phyloP scores from a whole-genome alignment of 169 alveolate species.

The Cryptosporidium xiaoi region DNA sequence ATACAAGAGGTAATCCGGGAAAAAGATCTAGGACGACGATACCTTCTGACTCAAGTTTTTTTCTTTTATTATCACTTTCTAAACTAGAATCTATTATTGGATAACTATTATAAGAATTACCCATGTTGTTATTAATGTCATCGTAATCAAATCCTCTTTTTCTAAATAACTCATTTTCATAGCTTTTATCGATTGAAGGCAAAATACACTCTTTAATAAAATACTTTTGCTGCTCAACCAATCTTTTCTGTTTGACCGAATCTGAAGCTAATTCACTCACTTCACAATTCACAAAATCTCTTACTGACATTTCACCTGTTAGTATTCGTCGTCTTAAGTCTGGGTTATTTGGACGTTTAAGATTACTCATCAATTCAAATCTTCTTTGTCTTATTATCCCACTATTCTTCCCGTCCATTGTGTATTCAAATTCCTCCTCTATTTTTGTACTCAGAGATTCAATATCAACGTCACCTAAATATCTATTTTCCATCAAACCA shows the following conservation, averaged over 20 bases:
- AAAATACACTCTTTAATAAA: conserved; percentile 63
- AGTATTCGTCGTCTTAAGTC: conserved; percentile 50
- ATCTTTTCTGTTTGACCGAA: conserved; percentile 56
- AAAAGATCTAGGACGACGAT: not conserved
- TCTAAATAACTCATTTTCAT: not conserved
- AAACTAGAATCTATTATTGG: not conserved
- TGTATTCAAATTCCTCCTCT: conserved; percentile 46
- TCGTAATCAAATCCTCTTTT: conserved; percentile 23
- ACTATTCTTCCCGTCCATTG: conserved; percentile 23
- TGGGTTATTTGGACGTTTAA: conserved; percentile 37
- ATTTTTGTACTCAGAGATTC: conserved; percentile 15
- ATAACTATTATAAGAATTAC: conserved; percentile 2
- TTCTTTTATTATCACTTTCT: not conserved
- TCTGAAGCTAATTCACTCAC: conserved; percentile 72
- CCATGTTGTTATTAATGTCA: conserved; percentile 13
- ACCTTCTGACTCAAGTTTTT: conserved; percentile 1
- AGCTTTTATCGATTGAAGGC: not conserved
- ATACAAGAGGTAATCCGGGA: conserved; percentile 20
- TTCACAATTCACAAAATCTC: conserved; percentile 62
- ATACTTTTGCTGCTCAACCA: conserved; percentile 48
- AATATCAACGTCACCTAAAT: conserved; percentile 39
- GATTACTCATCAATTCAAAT: conserved; percentile 62
- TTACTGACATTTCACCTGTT: conserved; percentile 61
- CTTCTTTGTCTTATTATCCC: conserved; percentile 62
- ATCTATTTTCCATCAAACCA: conserved; percentile 27